These are phyloP conservation scores for Penicillium sp. DNA, from an alignment of 2,329 filamentous ascomycete species.

Conservation along the genomic window DNA sequence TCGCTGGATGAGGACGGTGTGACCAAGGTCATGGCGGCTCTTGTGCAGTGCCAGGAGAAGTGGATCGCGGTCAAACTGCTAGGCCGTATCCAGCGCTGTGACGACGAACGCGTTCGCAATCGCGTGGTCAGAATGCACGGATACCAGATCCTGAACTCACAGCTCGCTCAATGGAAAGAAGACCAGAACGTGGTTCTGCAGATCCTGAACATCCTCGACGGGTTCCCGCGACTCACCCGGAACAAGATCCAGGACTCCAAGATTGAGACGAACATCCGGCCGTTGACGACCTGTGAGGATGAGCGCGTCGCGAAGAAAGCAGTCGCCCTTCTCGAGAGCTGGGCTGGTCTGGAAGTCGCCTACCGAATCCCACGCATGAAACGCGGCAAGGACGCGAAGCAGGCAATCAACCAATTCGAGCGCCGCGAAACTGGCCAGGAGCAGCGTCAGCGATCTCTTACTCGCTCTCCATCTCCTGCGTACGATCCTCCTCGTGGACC, in stretches of 20 bases:
- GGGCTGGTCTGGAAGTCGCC: slow-evolving; percentile 84
- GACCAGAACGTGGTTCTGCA: slow-evolving; percentile 88
- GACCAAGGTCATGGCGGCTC: slow-evolving; percentile 90
- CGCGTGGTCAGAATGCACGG: slow-evolving; percentile 94
- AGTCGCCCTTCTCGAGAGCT: slow-evolving; percentile 71
- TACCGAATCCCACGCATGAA: slow-evolving; percentile 94
- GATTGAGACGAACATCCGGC: slow-evolving; percentile 78
- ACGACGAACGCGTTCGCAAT: slow-evolving; percentile 83
- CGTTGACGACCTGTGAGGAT: slow-evolving; percentile 66
- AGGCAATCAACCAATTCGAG: slow-evolving; percentile 64
- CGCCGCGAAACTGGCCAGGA: slow-evolving; percentile 55
- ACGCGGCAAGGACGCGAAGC: slow-evolving; percentile 54
- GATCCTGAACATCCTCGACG: slow-evolving; percentile 83
- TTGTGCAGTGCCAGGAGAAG: slow-evolving; percentile 98
- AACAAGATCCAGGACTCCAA: slow-evolving; percentile 98
- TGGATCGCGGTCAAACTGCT: slow-evolving; percentile 98
- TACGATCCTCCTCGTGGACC: slow-evolving; percentile 48
- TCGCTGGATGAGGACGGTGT: slow-evolving; percentile 79
- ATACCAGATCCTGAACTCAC: slow-evolving; percentile 89
- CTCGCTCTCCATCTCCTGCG: slow-evolving; percentile 51
- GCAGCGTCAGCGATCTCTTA: slow-evolving; percentile 52
- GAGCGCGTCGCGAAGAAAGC: slow-evolving; percentile 73
- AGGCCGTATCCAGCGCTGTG: slow-evolving; percentile 78
- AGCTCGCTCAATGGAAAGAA: slow-evolving; percentile 79
- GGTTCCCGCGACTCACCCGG: slow-evolving; percentile 83